phyloP scores from a whole-genome alignment of 1,139 yeast genomes.

The Hyphopichia buzzinii region DNA sequence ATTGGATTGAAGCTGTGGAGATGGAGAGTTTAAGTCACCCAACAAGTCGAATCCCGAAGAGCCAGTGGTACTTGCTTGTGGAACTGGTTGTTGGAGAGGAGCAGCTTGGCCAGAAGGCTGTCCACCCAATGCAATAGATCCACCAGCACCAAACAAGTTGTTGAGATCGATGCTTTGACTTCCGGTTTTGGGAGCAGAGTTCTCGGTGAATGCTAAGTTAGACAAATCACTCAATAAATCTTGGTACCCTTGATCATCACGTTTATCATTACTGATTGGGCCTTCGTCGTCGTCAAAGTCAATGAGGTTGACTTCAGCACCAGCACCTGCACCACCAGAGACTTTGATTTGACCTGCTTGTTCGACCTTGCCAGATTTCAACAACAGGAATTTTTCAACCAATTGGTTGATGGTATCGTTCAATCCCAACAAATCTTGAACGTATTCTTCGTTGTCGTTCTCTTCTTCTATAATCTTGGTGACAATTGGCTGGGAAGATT shows the following conservation, averaged over 20 bases:
- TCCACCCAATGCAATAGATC: constrained; percentile 40
- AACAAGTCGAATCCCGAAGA: constrained; percentile 37
- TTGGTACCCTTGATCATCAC: constrained; percentile 51
- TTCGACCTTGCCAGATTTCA: constrained; percentile 62
- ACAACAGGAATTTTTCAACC: constrained; percentile 61
- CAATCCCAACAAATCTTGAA: constrained; percentile 61
- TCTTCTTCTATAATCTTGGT: constrained; percentile 81
- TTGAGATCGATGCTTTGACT: constrained; percentile 21
- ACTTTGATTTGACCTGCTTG: constrained; percentile 60
- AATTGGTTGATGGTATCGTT: constrained; percentile 77
- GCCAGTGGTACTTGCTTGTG: constrained; percentile 12
- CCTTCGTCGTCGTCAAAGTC: constrained; percentile 68
- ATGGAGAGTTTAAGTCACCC: constrained; percentile 45
- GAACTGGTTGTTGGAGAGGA: constrained; percentile 9
- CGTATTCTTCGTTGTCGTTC: constrained; percentile 57
- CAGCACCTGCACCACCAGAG: constrained; percentile 28
- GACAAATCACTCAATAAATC: constrained; percentile 74
- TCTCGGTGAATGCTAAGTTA: constrained; percentile 49
- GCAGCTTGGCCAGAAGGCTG: constrained; percentile 1
- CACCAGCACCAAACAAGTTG: constrained; percentile 48
- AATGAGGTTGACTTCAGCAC: constrained; percentile 57
- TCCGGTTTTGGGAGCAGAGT: constrained; percentile 23
- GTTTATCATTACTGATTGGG: constrained; percentile 35
- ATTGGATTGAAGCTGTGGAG: constrained; percentile 48
- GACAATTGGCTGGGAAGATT: constrained; percentile 83